Evolutionary conservation across 176 grass and related monocot species (phyloP), one percentile per base, ranked within the genome.

Genomic region (Pontederia paniculata): DNA sequence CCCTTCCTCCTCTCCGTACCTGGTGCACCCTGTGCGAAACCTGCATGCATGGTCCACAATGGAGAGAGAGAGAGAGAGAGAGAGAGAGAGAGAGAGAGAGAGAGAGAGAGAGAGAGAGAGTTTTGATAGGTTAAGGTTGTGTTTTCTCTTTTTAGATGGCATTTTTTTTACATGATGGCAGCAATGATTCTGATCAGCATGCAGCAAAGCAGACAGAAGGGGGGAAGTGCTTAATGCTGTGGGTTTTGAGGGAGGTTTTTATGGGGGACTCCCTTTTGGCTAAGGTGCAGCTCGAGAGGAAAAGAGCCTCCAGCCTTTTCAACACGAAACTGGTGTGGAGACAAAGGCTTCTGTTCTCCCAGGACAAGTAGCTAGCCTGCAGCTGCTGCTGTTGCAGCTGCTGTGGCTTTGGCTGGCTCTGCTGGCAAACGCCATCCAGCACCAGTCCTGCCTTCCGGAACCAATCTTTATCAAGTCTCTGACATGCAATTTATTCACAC

Each of bases 321-420:
- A 19, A 52, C 50, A 2, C 8, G 50, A 52, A 10, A 52, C 20
- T n/a, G 51, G 17, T n/a, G 15, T n/a, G 20, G 17, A 21, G 51
- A 53, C 17, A 53, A 21, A 18, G 51, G 51, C 51, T 53, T 53
- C 51, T 21, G 51, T 53, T 53, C 51, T 53, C 51, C 15, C 17
- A n/a, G 15, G 17, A 53, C 51, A 53, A 9, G 1, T 37, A 37
- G 28, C 28, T 13, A 18, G 16, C 3, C 49, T 51, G 49, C 16
- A 51, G 16, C 51, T 53, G 20, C 17, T 18, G 51, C 51, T 11
- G 18, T 1, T n/a, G 51, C 51, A 18, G 17, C 7, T 2, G 28
- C 28, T 37, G 3, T 37, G 28, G 28, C 28, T 37, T 37, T 37
- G 28, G 28, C 28, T 37, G 28, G 5, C 28, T 37, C 28, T 37